Evolutionary conservation across 2,329 filamentous ascomycete species (phyloP), one percentile per base, ranked within the genome.

Genomic region (Erysiphe pisi): DNA sequence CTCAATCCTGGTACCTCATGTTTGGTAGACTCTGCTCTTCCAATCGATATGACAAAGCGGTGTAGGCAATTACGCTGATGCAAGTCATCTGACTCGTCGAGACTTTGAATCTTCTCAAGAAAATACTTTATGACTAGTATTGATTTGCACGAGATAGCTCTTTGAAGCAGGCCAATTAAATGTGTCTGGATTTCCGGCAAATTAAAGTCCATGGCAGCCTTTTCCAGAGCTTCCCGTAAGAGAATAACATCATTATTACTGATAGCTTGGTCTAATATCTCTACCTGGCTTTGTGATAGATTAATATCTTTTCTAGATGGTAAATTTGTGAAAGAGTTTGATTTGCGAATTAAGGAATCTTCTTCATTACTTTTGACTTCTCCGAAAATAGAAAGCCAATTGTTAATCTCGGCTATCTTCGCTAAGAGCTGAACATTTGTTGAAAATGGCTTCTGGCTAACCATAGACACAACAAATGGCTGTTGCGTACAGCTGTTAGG

Each of bases 41-140:
- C 94, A 80, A 97, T 96, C 28, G 94, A 90, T 78, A 98, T 96
- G 63, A 99, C 91, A 1, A 98, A 86, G 12, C 95, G 90, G 82
- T 99, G 95, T 74, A 99, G 89, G 82, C 93, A 95, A 82, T 97
- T 99, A 18, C 95, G 90, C 80, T 91, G 90, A 83, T 98, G 97
- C 81, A 99, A 93, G 81, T 98, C 95, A 80, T 97, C 92, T 1
- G 91, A 88, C 81, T 97, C 94, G 75, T 97, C 90, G 1, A 98
- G 86, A 0, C 88, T 89, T 68, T 89, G 87, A 76, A 95, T 86
- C 63, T 89, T 87, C 16, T 85, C 84, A 1, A 99, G 83, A 0
- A 98, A 86, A 77, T 87, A 87, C n/a, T 87, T 84, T 75, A 97
- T 91, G 80, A 89, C 93, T 36, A 85, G 83, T 80, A 87, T 90